Percentiles rank a stretch among this genome's conserved stretches.
Conservation (phyloP, 1,284 basidiomycete species). For the Rhodotorula sp. region DNA sequence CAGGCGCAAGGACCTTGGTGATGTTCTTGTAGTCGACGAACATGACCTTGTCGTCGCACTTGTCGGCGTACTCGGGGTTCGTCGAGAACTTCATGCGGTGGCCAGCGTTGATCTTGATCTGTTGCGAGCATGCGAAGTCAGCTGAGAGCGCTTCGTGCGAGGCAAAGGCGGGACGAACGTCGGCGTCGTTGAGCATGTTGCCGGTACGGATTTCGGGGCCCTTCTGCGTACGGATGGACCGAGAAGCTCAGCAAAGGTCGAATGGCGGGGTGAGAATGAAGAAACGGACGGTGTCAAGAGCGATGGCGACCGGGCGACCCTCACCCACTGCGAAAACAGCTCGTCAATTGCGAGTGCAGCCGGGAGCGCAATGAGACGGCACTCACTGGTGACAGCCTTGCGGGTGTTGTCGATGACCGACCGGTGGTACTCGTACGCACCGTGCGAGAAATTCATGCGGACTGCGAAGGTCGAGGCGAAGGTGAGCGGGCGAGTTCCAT, state of each 20-base stretch:
- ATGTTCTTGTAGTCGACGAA: constrained; percentile 95
- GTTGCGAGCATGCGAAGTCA: neutral
- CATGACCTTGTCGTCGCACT: constrained; percentile 75
- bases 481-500: neutral
- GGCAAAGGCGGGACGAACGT: constrained; percentile 58
- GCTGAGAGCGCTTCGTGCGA: neutral
- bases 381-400: constrained; percentile 70
- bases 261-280: constrained; percentile 12
- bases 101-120: constrained; percentile 81
- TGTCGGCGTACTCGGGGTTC: constrained; percentile 75
- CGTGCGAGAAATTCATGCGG: constrained; percentile 98
- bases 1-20: constrained; percentile 89
- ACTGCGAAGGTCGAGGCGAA: constrained; percentile 56
- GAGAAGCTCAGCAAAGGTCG: constrained; percentile 10
- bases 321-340: constrained; percentile 55
- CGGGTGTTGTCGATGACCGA: constrained; percentile 95
- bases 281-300: constrained; percentile 80
- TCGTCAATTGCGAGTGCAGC: neutral
- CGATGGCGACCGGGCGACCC: constrained; percentile 93
- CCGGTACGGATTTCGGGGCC: constrained; percentile 99
- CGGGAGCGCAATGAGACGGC: neutral
- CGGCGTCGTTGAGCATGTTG: constrained; percentile 78
- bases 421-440: constrained; percentile 94
- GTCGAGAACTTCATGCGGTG: constrained; percentile 93
- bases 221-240: constrained; percentile 60